Evolutionary conservation across 805 yeast species (phyloP).

Genomic region (Lipomyces sp.): DNA sequence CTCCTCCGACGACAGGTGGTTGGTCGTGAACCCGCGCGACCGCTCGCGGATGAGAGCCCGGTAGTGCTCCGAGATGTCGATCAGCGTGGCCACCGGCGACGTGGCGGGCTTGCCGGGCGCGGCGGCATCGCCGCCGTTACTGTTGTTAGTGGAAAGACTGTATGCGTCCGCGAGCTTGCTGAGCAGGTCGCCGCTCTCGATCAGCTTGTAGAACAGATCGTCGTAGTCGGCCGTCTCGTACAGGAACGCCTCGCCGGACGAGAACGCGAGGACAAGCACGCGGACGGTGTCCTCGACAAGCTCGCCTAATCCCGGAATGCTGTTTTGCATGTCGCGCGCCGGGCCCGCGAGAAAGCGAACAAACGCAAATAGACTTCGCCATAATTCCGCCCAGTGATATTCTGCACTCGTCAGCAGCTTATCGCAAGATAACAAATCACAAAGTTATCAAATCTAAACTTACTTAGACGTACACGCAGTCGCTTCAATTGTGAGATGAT

Average conservation of each 20-base stretch:
- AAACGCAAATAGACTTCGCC: slow-evolving; percentile 37
- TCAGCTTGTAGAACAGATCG: slow-evolving; percentile 36
- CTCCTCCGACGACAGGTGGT: slow-evolving; percentile 32
- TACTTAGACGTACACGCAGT: slow-evolving; percentile 13
- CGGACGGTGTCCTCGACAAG: slow-evolving; percentile 28
- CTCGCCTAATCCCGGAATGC: slow-evolving; percentile 21
- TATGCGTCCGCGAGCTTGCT: slow-evolving; percentile 28
- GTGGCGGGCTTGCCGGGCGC: not conserved
- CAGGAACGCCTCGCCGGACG: slow-evolving; percentile 37
- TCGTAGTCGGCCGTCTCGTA: slow-evolving; percentile 36
- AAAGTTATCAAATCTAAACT: too few species aligned
- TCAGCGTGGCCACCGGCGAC: slow-evolving; percentile 20
- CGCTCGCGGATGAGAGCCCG: slow-evolving; percentile 18
- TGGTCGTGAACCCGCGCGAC: slow-evolving; percentile 11
- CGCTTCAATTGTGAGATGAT: slow-evolving; percentile 24
- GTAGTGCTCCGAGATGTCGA: slow-evolving; percentile 27
- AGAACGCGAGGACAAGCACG: slow-evolving; percentile 33
- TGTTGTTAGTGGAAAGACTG: slow-evolving; percentile 3
- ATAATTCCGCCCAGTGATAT: slow-evolving; percentile 43
- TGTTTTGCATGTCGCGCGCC: not conserved
- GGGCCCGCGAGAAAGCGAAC: slow-evolving; percentile 30
- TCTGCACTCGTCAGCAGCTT: not conserved
- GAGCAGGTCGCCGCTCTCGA: slow-evolving; percentile 33
- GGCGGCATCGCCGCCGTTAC: too few species aligned
- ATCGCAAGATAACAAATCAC: not conserved